phyloP scores from a whole-genome alignment of 2,329 filamentous ascomycete species.

The Fusarium algeriense region DNA sequence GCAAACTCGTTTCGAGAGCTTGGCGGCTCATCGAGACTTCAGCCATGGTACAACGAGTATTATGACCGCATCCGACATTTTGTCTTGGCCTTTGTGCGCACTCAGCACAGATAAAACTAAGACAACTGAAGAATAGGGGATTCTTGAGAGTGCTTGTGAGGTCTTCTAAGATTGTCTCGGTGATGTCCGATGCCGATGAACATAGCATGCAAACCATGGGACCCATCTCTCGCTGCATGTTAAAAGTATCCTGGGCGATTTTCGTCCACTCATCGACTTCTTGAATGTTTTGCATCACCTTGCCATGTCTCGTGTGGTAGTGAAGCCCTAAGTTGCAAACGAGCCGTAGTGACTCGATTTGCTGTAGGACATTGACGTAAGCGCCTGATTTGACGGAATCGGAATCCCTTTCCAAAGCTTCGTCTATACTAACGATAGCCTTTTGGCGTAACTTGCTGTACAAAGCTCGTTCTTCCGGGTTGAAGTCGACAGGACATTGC shows the following conservation, averaged over 20 bases:
- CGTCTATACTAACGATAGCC: conserved; percentile 50
- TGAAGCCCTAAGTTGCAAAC: conserved; percentile 60
- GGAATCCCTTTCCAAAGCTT: conserved; percentile 46
- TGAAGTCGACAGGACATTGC: conserved; percentile 53
- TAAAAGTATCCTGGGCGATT: conserved; percentile 52
- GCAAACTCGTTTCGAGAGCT: conserved; percentile 40
- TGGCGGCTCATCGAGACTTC: conserved; percentile 41
- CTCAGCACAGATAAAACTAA: conserved; percentile 50
- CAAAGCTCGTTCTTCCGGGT: conserved; percentile 48
- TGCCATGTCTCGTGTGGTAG: conserved; percentile 52
- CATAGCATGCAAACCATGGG: conserved; percentile 49
- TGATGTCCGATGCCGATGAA: conserved; percentile 38
- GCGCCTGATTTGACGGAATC: conserved; percentile 21
- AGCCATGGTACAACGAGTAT: conserved; percentile 38
- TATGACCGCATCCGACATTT: conserved; percentile 43
- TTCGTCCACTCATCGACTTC: conserved; percentile 29
- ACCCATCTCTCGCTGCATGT: conserved; percentile 48
- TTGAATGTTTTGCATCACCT: neutral
- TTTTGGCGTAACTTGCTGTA: conserved; percentile 51
- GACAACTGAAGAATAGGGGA: conserved; percentile 51
- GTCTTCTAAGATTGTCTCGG: conserved; percentile 42
- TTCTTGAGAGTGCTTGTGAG: neutral
- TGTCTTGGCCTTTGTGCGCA: conserved; percentile 38
- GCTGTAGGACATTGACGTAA: conserved; percentile 58
- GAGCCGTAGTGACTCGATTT: conserved; percentile 59